A percentile compares a stretch with the other conserved stretches of the same genome.
These are phyloP conservation scores for Aspergillus nidulans DNA, from an alignment of 495 filamentous ascomycete species.

Conservation along the genomic window DNA sequence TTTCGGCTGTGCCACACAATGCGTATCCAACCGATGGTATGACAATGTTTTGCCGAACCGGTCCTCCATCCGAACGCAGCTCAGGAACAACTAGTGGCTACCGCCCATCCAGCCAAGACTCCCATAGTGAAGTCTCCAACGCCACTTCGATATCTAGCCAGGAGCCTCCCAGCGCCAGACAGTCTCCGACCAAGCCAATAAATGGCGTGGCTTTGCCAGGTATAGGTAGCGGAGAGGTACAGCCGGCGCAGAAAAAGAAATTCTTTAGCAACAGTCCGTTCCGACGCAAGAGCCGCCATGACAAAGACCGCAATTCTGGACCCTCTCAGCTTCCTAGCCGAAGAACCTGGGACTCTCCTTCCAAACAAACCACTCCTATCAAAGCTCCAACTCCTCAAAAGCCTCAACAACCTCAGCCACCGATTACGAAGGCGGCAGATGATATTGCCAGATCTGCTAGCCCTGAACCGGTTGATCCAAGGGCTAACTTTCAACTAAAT, in stretches of 20 bases:
- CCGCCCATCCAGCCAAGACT: slow-evolving; percentile 83
- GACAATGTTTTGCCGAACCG: slow-evolving; percentile 95
- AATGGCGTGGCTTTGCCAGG: slow-evolving; percentile 42
- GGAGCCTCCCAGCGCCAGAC: slow-evolving; percentile 60
- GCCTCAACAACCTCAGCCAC: slow-evolving; percentile 10
- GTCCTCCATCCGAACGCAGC: slow-evolving; percentile 78
- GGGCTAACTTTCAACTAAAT: slow-evolving; percentile 92
- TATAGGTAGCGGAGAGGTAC: slow-evolving; percentile 49
- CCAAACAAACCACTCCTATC: slow-evolving; percentile 29
- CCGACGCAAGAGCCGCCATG: slow-evolving; percentile 82
- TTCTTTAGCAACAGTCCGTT: slow-evolving; percentile 98
- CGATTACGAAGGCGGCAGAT: slow-evolving; percentile 3
- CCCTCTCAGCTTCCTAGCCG: slow-evolving; percentile 28
- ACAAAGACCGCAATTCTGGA: slow-evolving; percentile 61
- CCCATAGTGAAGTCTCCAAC: slow-evolving; percentile 86
- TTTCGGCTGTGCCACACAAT: slow-evolving; percentile 77
- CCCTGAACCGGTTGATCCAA: slow-evolving; percentile 88
- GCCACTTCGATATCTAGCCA: slow-evolving; percentile 87
- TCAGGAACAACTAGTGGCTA: slow-evolving; percentile 62
- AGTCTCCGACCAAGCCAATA: slow-evolving; percentile 64
- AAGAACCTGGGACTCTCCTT: slow-evolving; percentile 36
- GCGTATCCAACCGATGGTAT: slow-evolving; percentile 95
- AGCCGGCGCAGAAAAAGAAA: slow-evolving; percentile 69
- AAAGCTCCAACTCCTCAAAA: slow-evolving; percentile 22
- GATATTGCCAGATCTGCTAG: slow-evolving; percentile 43